Conservation (phyloP, 805 yeast genomes). For the Maudiozyma barnettii region DNA sequence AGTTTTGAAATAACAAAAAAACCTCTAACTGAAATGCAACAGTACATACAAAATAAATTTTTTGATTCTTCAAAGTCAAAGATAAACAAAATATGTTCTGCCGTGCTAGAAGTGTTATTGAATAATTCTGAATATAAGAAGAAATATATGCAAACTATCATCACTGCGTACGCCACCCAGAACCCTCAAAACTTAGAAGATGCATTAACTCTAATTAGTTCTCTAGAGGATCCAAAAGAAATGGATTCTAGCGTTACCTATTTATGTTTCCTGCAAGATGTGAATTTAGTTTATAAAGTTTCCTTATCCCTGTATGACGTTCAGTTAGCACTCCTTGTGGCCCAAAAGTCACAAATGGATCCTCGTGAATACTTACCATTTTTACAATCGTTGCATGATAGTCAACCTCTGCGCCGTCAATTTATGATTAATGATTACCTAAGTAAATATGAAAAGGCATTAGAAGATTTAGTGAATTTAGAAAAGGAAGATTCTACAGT, state of each 20-base stretch:
- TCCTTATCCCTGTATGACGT: slow-evolving; percentile 80
- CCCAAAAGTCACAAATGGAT: slow-evolving; percentile 95
- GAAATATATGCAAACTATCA: slow-evolving; percentile 61
- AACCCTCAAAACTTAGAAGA: slow-evolving; percentile 74
- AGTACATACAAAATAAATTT: slow-evolving; percentile 33
- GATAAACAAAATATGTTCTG: slow-evolving; percentile 68
- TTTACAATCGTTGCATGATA: slow-evolving; percentile 65
- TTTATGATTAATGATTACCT: slow-evolving; percentile 75
- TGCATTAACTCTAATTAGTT: slow-evolving; percentile 58
- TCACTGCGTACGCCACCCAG: slow-evolving; percentile 89
- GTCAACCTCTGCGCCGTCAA: slow-evolving; percentile 53
- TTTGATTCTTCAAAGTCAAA: slow-evolving; percentile 41
- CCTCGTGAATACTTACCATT: slow-evolving; percentile 96
- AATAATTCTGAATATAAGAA: slow-evolving; percentile 39
- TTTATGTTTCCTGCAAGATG: slow-evolving; percentile 84
- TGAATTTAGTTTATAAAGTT: slow-evolving; percentile 66
- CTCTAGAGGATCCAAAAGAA: slow-evolving; percentile 37
- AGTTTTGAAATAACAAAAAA: slow-evolving; percentile 24
- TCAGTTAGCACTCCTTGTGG: slow-evolving; percentile 68
- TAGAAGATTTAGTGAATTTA: slow-evolving; percentile 50
- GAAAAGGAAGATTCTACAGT: slow-evolving; percentile 27
- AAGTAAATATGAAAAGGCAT: slow-evolving; percentile 58
- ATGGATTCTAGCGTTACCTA: slow-evolving; percentile 68
- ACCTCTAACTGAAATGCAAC: slow-evolving; percentile 32
- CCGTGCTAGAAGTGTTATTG: slow-evolving; percentile 48